Evolutionary conservation across 1,139 yeast genomes (phyloP).

Genomic region (Pichia norvegensis): DNA sequence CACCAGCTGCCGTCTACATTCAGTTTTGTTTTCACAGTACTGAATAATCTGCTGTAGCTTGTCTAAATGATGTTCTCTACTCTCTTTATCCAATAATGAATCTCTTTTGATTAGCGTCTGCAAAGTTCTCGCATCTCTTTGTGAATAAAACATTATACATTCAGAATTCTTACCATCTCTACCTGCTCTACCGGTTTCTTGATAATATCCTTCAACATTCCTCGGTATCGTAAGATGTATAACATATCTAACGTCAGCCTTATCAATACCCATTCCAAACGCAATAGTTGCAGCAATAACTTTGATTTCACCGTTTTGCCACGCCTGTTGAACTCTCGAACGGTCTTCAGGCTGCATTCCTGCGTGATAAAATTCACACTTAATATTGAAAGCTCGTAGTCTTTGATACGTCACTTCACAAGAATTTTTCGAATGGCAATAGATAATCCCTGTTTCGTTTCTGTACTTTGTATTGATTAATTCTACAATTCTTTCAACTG

Average conservation of each 20-base stretch:
- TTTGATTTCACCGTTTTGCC: slow-evolving; percentile 71
- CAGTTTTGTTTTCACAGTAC: slow-evolving; percentile 85
- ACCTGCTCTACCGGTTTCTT: slow-evolving; percentile 99
- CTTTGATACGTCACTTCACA: slow-evolving; percentile 77
- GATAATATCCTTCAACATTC: slow-evolving; percentile 90
- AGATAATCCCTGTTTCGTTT: slow-evolving; percentile 77
- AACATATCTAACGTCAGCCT: slow-evolving; percentile 89
- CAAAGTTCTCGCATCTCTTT: slow-evolving; percentile 66
- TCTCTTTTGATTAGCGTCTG: slow-evolving; percentile 76
- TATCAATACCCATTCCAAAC: slow-evolving; percentile 98
- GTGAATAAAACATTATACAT: slow-evolving; percentile 75
- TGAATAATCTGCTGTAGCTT: slow-evolving; percentile 79
- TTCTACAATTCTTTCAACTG: slow-evolving; percentile 53
- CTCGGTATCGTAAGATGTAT: slow-evolving; percentile 86
- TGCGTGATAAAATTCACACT: slow-evolving; percentile 80
- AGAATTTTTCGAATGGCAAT: slow-evolving; percentile 82
- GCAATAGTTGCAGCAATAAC: slow-evolving; percentile 96
- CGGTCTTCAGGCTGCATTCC: slow-evolving; percentile 82
- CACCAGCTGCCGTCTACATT: slow-evolving; percentile 85
- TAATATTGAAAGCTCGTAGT: slow-evolving; percentile 52
- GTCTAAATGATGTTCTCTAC: slow-evolving; percentile 69
- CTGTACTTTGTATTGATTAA: slow-evolving; percentile 45
- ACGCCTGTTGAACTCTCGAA: slow-evolving; percentile 55
- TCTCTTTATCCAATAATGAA: slow-evolving; percentile 51
- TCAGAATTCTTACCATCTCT: slow-evolving; percentile 81